Conservation (phyloP, 768 basidiomycete genomes). For the Calocera viscosa region DNA sequence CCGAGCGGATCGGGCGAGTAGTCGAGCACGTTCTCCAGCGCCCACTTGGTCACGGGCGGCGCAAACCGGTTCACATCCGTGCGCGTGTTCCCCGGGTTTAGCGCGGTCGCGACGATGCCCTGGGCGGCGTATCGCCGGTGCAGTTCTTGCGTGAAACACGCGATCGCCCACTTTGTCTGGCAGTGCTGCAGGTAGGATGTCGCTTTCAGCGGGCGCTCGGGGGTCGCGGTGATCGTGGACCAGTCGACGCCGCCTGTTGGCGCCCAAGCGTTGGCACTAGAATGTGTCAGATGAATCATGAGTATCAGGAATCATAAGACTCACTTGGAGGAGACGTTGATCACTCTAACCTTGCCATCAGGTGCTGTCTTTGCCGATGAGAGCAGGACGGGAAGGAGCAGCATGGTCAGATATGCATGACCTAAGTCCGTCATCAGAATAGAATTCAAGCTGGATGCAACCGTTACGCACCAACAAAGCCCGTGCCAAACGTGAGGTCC, state of each 20-base stretch:
- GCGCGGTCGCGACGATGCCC: slow-evolving; percentile 35
- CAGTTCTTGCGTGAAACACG: slow-evolving; percentile 34
- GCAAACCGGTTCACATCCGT: not conserved
- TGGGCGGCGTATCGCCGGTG: slow-evolving; percentile 36
- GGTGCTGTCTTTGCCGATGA: slow-evolving; percentile 30
- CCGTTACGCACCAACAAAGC: slow-evolving; percentile 36
- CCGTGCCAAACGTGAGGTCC: slow-evolving; percentile 47
- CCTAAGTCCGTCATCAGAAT: slow-evolving; percentile 25
- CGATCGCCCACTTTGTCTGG: not conserved
- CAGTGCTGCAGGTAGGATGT: not conserved
- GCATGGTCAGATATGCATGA: slow-evolving; percentile 47
- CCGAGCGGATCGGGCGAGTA: slow-evolving; percentile 21
- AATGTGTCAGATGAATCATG: not conserved
- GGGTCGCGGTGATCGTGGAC: not conserved
- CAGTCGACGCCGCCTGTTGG: not conserved
- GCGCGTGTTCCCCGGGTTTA: slow-evolving; percentile 35
- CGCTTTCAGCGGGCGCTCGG: not conserved
- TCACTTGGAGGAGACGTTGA: slow-evolving; percentile 37
- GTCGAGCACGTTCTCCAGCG: not conserved
- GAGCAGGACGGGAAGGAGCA: slow-evolving; percentile 39
- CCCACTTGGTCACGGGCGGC: not conserved
- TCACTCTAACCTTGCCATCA: slow-evolving; percentile 36
- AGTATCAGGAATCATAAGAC: slow-evolving; percentile 11
- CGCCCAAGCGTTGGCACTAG: not conserved
- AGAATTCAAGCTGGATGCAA: not conserved